Base-by-base conservation (phyloP, 2,329 filamentous ascomycete genomes). In the Penicillium sp. region DNA sequence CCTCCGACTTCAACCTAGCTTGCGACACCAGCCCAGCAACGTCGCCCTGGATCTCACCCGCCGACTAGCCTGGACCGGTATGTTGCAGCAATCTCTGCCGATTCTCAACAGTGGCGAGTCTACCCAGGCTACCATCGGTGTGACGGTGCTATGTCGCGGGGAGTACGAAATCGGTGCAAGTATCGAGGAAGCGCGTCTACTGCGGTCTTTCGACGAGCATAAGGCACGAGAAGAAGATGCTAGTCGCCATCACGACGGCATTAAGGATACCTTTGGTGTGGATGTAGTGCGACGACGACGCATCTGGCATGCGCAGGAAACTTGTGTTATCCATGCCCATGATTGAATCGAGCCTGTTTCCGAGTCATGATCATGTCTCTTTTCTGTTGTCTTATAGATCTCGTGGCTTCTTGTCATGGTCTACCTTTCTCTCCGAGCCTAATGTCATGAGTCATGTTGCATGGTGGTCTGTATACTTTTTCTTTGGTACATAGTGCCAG, bases 41-140 rank as follows among this genome's bases (percentile, higher is more conserved):
- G 77, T 88, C 12, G 87, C 88, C 2, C 80, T 95, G 13, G 91
- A 95, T 66, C 81, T 92, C 48, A 87, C 87, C 37, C 84, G 88
- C 63, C 88, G 89, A 55, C 79, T 95, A 46, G 84, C 85, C 1
- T 93, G 89, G 85, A 92, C 89, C 56, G 91, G 91, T 1, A 84
- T 87, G 27, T 71, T 95, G 49, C 91, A 96, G 71, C 84, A 85
- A 62, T 77, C 81, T 1, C 72, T 95, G 0, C 83, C 86, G 0
- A 64, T 81, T 6, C 66, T 95, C 1, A 69, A 71, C 5, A 81
- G 83, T 0, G 79, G 81, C 4, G 75, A 79, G 39, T 80, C 71
- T n/a, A 75, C 78, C 0, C 79, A 84, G 52, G 75, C 88, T 20
- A 76, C 78, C 1, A 70, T 95, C 3, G 87, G 87, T 4, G 78